Evolutionary conservation across 2,329 filamentous ascomycete species (phyloP).

Genomic region (Xylaria polymorpha): DNA sequence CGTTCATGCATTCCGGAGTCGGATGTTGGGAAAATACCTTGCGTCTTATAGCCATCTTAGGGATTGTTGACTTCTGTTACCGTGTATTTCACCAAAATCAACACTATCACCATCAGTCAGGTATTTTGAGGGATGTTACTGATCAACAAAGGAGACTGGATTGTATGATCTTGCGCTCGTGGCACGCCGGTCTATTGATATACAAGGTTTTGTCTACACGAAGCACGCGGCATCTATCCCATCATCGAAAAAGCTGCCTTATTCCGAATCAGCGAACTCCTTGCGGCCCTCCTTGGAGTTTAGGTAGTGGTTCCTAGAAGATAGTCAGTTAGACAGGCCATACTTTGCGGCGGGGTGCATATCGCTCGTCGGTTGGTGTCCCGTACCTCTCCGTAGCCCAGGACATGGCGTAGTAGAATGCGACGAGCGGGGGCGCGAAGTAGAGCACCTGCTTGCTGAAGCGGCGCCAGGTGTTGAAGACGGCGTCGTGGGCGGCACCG

Average conservation of each 20-base stretch:
- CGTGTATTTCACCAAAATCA: neutral
- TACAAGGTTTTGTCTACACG: constrained; percentile 48
- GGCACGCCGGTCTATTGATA: constrained; percentile 45
- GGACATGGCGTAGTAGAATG: constrained; percentile 84
- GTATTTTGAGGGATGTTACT: neutral
- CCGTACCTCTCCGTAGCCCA: constrained; percentile 90
- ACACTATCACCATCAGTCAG: neutral
- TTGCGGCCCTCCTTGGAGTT: constrained; percentile 50
- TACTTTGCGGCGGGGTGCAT: constrained; percentile 11
- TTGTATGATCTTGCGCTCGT: constrained; percentile 30
- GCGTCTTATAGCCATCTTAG: neutral
- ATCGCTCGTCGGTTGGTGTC: neutral
- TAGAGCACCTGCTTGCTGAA: constrained; percentile 89
- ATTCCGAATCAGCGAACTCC: constrained; percentile 45
- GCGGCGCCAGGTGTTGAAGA: constrained; percentile 96
- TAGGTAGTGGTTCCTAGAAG: constrained; percentile 48
- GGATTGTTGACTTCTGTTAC: neutral
- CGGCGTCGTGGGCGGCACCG: constrained; percentile 78
- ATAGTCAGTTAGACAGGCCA: constrained; percentile 21
- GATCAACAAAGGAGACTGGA: constrained; percentile 29
- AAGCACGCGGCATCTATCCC: constrained; percentile 20
- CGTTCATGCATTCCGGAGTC: neutral
- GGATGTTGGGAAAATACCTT: neutral
- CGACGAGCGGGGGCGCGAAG: constrained; percentile 81
- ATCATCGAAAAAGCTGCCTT: constrained; percentile 31